A percentile compares a stretch with the other conserved stretches of the same genome.
phyloP scores from a whole-genome alignment of 139 green algal species.

The Chlorella sp. region DNA sequence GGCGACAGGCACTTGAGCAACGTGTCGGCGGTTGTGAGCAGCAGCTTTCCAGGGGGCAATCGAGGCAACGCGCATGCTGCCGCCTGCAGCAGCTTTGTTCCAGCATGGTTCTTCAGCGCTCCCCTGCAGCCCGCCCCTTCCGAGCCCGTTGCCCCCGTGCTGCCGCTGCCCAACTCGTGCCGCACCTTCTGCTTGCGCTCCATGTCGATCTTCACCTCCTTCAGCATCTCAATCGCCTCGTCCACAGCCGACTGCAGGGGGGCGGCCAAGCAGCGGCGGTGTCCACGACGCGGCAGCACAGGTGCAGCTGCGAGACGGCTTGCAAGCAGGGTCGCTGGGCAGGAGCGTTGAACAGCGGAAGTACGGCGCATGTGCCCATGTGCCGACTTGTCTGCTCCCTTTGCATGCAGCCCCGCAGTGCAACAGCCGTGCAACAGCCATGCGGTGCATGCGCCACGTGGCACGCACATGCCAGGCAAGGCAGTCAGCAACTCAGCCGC shows the following conservation, averaged over 20 bases:
- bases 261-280: too few relatives aligned
- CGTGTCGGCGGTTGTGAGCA: not conserved
- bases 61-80: not conserved
- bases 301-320: too few relatives aligned
- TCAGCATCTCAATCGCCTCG: constrained; percentile 85
- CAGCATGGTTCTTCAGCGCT: not conserved
- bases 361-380: not conserved
- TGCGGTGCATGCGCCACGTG: too few relatives aligned
- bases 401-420: too few relatives aligned
- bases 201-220: constrained; percentile 85
- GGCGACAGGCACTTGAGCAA: not conserved
- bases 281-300: not conserved
- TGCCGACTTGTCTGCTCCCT: not conserved
- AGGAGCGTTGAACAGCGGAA: not conserved
- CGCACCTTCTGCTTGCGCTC: constrained; percentile 74
- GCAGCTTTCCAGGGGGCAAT: not conserved
- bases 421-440: too few relatives aligned
- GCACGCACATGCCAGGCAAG: too few relatives aligned
- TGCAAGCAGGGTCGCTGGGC: not conserved
- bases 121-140: too few relatives aligned
- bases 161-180: not conserved
- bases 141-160: too few relatives aligned
- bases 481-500: too few relatives aligned
- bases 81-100: not conserved
- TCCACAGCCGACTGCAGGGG: constrained; percentile 74